Evolutionary conservation across 306 rosid genomes (phyloP), one percentile per base, ranked within the genome.

Genomic region (Pyrus communis): DNA sequence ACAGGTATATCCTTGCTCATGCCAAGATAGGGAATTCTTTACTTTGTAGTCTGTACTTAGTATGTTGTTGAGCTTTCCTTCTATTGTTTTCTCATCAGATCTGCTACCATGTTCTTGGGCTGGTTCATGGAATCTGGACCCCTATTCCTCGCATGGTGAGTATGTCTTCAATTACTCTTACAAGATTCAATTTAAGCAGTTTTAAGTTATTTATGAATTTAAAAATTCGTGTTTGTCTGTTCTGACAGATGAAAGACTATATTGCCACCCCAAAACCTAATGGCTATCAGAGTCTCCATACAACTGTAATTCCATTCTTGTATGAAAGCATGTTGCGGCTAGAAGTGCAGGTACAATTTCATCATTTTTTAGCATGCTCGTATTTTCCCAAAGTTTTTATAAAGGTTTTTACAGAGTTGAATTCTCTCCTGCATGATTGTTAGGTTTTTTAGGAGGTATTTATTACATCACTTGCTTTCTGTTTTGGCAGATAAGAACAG

Each of bases 191-290:
- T 14, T 59, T 31, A 71, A 25, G 21, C 62, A 27, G 28, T 19
- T 19, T 35, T 21, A 57, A 57, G 60, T 59, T 40, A 40, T 62
- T 31, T 18, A 15, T 69, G 15, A 66, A 40, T 23, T 57, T 17
- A 73, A 57, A 70, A 35, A 63, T 46, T 38, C 40, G 38, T 81
- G 35, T 65, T 63, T 40, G 59, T 74, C 62, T 77, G 64, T 70
- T 77, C 57, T 77, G 68, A 59, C 82, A 96, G 99, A 79, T 91
- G 90, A 96, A 92, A 84, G 98, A 96, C 85, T 96, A 96, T 78
- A 96, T 96, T 79, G 97, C 99, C 79, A 96, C 97, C 60, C 93
- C 99, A 17, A 96, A 96, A 80, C 98, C 99, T 68, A 96, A 96
- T 87, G 98, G 99, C 75, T 96, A 96, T 78, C 97, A 96, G 74